Evolutionary conservation across 192 early-diverging fungal genomes (phyloP), one percentile per base, ranked within the genome.

Genomic region (Kappamyces sp.): DNA sequence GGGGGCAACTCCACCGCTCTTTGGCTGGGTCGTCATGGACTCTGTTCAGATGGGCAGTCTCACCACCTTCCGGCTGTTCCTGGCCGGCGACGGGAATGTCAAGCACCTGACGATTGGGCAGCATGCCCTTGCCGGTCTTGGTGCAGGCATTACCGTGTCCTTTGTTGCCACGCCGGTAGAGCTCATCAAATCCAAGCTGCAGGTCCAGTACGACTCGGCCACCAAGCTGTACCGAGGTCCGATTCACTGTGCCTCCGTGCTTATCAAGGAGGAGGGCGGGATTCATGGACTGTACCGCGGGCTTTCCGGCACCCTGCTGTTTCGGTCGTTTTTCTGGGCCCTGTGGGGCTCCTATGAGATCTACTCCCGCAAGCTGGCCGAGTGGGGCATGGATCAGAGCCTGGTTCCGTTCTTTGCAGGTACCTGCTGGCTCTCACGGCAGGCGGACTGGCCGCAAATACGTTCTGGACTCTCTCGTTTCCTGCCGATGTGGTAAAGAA

Each of bases 401-500:
- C 47, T 62, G 38, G 64, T 76, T 33, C 70, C 79, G 9, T 78
- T 80, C 47, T 42, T 78, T 7, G 74, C 78, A 6, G 60, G 73
- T 38, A 15, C 61, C 2, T 65, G 77, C 53, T 64, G 82, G 70
- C 84, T 0, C 84, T 85, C 58, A 79, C 77, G 49, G 72, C 85
- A 6, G 88, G 88, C 57, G 94, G 92, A 3, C 62, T 94, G 57
- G 86, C 88, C 36, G 92, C 94, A 41, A 94, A 85, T 55, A 84
- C 83, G 7, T 98, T 94, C 66, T 98, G 94, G 94, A 75, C 86
- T 15, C 75, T 87, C 55, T 77, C 80, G 40, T 91, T 88, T 49
- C 89, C 91, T 0, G 77, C 78, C 33, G 88, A 98, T 71, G 83
- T 92, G 0, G 85, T 94, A 47, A 98, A 98, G 68, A 96, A 94